Conservation (phyloP, 345 rosid species). For the Camelina sativa region DNA sequence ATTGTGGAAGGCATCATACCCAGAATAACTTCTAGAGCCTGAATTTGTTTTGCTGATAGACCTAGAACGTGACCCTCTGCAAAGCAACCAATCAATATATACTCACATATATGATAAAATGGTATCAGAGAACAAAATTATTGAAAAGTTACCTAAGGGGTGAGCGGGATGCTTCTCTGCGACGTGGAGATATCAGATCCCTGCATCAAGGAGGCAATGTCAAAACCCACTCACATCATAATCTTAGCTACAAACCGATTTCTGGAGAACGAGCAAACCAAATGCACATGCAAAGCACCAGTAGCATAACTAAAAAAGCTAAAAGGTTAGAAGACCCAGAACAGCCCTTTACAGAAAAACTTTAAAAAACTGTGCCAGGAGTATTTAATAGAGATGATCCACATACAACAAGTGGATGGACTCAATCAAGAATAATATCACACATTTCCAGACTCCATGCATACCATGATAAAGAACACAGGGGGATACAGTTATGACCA, state of each 20-base stretch:
- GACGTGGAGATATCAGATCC: slow-evolving; percentile 51
- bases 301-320: slow-evolving; percentile 9
- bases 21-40: slow-evolving; percentile 67
- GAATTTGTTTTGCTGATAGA: slow-evolving; percentile 62
- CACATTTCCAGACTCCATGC: slow-evolving; percentile 2
- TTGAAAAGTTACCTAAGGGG: slow-evolving; percentile 43
- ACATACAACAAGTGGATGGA: neutral
- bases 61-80: slow-evolving; percentile 60
- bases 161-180: slow-evolving; percentile 42
- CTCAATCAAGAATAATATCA: neutral
- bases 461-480: slow-evolving; percentile 19
- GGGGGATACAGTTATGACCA: neutral
- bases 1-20: slow-evolving; percentile 47
- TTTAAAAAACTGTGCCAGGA: neutral
- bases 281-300: neutral
- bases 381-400: neutral
- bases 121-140: slow-evolving; percentile 9
- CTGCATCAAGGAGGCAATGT: slow-evolving; percentile 36
- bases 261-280: neutral
- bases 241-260: neutral
- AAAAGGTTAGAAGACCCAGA: neutral
- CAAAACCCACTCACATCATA: slow-evolving; percentile 8
- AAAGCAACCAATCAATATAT: slow-evolving; percentile 38
- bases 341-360: neutral
- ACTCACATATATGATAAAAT: neutral